A percentile compares a stretch with the other conserved stretches of the same genome.
Evolutionary conservation across 768 basidiomycete genomes (phyloP).

Genomic region (Podaxis mareebaensis): DNA sequence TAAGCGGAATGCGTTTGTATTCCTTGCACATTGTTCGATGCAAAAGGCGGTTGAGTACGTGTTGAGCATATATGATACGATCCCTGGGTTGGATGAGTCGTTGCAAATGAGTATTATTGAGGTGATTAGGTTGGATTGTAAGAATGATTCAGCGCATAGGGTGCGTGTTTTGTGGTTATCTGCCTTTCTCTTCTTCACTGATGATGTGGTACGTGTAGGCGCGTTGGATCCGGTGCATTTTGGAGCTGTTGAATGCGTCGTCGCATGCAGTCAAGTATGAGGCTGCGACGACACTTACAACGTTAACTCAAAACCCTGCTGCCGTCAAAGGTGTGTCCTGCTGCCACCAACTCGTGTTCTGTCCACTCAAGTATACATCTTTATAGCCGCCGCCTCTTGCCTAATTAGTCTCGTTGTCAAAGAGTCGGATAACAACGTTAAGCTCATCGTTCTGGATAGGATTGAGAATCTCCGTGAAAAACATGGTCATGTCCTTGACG

Average conservation of each 20-base stretch:
- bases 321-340: conserved; percentile 81
- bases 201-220: conserved; percentile 43
- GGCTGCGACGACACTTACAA: conserved; percentile 92
- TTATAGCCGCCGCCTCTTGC: conserved; percentile 80
- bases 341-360: neutral
- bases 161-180: conserved; percentile 43
- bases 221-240: conserved; percentile 93
- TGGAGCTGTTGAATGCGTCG: conserved; percentile 85
- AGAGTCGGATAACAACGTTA: conserved; percentile 99
- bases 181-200: neutral
- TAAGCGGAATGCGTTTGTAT: conserved; percentile 96
- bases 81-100: conserved; percentile 82
- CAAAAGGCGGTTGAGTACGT: conserved; percentile 92
- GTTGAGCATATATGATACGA: conserved; percentile 79
- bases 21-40: conserved; percentile 85
- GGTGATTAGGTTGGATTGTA: conserved; percentile 87
- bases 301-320: conserved; percentile 91
- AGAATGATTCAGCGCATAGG: conserved; percentile 77
- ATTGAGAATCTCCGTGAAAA: conserved; percentile 79
- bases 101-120: conserved; percentile 97
- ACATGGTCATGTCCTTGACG: conserved; percentile 87
- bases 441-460: conserved; percentile 93
- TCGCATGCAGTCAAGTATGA: conserved; percentile 98
- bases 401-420: conserved; percentile 89
- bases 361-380: conserved; percentile 11